phyloP scores from a whole-genome alignment of 805 yeast species.

The Saturnispora ahearnii region DNA sequence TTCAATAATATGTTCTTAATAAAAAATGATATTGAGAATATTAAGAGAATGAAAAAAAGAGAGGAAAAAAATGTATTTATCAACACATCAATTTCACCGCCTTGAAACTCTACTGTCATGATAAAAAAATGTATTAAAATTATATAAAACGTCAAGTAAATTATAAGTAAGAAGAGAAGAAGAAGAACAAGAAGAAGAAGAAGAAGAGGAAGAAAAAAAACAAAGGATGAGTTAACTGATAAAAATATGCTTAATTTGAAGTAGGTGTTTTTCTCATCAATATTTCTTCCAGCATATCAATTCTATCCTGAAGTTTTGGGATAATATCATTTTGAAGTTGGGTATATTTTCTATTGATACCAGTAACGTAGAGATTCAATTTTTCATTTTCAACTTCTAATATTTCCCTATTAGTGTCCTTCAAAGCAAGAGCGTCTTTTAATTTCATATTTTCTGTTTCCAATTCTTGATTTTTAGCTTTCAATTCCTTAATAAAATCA shows the following conservation, averaged over 20 bases:
- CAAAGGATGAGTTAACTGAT: background rate
- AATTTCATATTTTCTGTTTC: constrained; percentile 1
- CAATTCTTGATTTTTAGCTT: constrained; percentile 10
- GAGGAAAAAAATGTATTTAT: background rate
- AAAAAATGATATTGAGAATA: too few species aligned
- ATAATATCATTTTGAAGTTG: constrained; percentile 34
- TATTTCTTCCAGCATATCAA: constrained; percentile 26
- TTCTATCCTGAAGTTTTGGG: constrained; percentile 38
- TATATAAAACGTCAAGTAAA: background rate
- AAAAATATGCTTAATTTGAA: background rate
- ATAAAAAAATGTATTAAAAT: background rate
- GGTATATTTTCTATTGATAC: constrained; percentile 32
- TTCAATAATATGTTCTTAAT: background rate
- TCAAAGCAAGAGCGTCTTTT: constrained; percentile 4
- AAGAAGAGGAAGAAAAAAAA: background rate
- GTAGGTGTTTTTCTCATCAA: background rate
- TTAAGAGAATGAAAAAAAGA: background rate
- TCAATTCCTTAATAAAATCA: constrained; percentile 41
- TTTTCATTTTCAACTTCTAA: constrained; percentile 29
- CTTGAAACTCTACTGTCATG: background rate
- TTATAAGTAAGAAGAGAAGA: background rate
- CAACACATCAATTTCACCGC: background rate
- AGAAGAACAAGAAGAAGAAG: too few species aligned
- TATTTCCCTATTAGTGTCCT: constrained; percentile 34
- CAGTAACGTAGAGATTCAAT: constrained; percentile 33